These are phyloP conservation scores for Mycena filopes DNA, from an alignment of 768 basidiomycete species.

Conservation along the genomic window DNA sequence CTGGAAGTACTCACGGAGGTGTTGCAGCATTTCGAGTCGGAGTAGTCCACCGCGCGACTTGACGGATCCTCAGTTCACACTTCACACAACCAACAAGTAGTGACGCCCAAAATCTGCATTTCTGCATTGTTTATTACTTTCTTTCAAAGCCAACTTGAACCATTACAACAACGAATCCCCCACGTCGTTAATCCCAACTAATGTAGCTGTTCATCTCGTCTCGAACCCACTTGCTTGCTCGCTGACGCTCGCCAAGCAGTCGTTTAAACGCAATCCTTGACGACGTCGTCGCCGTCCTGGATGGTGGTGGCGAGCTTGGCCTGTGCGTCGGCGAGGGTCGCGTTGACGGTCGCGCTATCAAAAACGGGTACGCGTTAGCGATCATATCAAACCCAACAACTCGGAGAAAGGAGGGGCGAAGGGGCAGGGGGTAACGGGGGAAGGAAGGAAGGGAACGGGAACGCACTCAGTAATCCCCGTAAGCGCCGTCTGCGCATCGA, in stretches of 20 bases:
- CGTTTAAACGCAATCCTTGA: conserved; percentile 23
- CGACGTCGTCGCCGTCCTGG: conserved; percentile 26
- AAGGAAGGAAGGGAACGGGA: background rate
- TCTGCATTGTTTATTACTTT: conserved; percentile 29
- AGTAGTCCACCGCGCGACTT: no score
- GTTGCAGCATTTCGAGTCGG: no score
- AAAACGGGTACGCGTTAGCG: no score
- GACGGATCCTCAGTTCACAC: background rate
- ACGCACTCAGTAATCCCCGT: conserved; percentile 30
- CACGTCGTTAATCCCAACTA: conserved; percentile 15
- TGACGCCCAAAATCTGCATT: conserved; percentile 29
- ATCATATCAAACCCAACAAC: no score
- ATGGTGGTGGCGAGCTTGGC: conserved; percentile 27
- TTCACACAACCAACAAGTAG: background rate
- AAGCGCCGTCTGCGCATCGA: conserved; percentile 33
- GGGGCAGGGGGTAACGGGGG: no score
- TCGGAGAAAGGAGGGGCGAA: no score
- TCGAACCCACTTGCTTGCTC: background rate
- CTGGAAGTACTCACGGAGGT: no score
- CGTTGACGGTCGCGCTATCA: conserved; percentile 8
- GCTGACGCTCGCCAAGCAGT: no score
- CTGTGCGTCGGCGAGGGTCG: conserved; percentile 14
- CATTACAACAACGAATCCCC: no score
- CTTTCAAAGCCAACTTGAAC: conserved; percentile 15
- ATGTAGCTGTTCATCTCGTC: background rate